Evolutionary conservation across 352 stramenopile genomes (phyloP), one percentile per base, ranked within the genome.

Genomic region (Saprolegnia parasitica): DNA sequence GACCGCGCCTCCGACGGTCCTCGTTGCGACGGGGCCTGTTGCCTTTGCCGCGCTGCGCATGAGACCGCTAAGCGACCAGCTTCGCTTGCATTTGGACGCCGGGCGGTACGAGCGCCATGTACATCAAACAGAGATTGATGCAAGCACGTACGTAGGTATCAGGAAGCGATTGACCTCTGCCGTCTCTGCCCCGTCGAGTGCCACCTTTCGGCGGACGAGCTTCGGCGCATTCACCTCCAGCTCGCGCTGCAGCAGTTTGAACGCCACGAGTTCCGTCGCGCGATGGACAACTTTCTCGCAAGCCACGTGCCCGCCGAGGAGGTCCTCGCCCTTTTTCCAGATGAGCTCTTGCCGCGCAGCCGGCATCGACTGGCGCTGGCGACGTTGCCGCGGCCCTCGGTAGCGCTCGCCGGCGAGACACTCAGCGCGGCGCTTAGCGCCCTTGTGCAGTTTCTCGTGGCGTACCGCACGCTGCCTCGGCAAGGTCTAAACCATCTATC

Each of bases 101-200:
- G 52, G 72, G 1, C 76, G 74, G 6, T 68, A 90, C 11, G 73
- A 81, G 61, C 39, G 15, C n/a, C 13, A 40, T n/a, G n/a, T n/a
- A 26, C 35, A 15, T 9, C 4, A 18, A 13, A 13, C 29, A 18
- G 23, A 11, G 39, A 55, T 42, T 15, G 29, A 65, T 65, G 24
- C n/a, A n/a, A n/a, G n/a, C n/a, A n/a, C n/a, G n/a, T 66, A 29
- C 24, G 20, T 66, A 67, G 61, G n/a, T 67, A 70, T 47, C 45
- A 45, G 15, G 81, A 93, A 54, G 84, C 86, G 0, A 78, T 92
- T 11, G 74, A 76, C n/a, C 67, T 95, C 20, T 86, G 76, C 26
- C 78, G 86, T 57, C 58, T 91, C 18, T 93, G 86, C 37, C 82
- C 85, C 0, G 78, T 89, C n/a, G 81, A 91, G 26, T 79, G 77